Evolutionary conservation across 331 rosid species (phyloP).

Genomic region (Saraca asoca): DNA sequence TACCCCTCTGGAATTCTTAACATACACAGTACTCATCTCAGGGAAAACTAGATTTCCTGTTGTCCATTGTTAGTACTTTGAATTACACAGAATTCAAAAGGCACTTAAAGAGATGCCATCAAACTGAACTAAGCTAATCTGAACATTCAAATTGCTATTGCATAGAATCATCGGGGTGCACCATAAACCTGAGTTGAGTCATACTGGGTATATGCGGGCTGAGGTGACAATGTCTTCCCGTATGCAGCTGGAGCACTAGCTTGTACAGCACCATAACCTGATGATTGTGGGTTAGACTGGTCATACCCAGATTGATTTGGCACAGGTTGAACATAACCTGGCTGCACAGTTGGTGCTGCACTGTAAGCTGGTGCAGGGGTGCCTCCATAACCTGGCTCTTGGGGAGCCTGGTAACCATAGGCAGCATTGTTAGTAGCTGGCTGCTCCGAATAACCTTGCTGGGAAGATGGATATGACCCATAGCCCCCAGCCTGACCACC

Average conservation of each 20-base stretch:
- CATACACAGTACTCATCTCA: too few species aligned
- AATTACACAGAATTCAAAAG: not conserved
- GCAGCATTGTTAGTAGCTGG: slow-evolving; percentile 59
- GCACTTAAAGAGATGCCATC: slow-evolving; percentile 1
- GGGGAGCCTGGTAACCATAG: slow-evolving; percentile 84
- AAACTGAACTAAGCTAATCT: slow-evolving; percentile 30
- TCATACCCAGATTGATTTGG: slow-evolving; percentile 69
- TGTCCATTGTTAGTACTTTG: slow-evolving; percentile 31
- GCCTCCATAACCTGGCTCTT: slow-evolving; percentile 67
- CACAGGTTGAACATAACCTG: slow-evolving; percentile 67
- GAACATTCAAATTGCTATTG: not conserved
- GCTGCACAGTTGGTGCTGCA: slow-evolving; percentile 63
- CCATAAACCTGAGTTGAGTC: slow-evolving; percentile 62
- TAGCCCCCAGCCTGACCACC: slow-evolving; percentile 64
- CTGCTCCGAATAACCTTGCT: slow-evolving; percentile 81
- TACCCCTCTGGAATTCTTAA: not conserved
- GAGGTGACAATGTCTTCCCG: slow-evolving; percentile 81
- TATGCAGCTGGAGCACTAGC: slow-evolving; percentile 63
- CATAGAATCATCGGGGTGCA: slow-evolving; percentile 46
- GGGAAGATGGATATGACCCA: slow-evolving; percentile 70
- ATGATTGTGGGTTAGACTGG: slow-evolving; percentile 64
- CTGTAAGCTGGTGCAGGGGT: slow-evolving; percentile 59
- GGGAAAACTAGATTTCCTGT: slow-evolving; percentile 4
- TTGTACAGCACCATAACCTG: slow-evolving; percentile 63
- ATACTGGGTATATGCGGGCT: slow-evolving; percentile 82